Percentiles rank a stretch among this genome's conserved stretches.
Conservation (phyloP, 2,329 filamentous ascomycete species). For the Pseudopyricularia cyperi region DNA sequence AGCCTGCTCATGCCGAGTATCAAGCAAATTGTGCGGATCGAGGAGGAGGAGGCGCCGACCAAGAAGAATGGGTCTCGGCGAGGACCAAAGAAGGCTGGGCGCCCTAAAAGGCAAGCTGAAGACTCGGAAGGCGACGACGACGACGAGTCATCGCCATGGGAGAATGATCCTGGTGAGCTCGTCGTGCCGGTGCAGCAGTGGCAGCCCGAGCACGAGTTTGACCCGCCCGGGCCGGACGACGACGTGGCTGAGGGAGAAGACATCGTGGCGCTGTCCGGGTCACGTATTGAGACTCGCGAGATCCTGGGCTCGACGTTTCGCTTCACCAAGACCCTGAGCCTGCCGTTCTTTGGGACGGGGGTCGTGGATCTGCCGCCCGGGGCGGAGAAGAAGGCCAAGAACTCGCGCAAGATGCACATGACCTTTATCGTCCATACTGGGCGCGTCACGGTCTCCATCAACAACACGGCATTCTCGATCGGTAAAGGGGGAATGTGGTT, state of each 20-base stretch:
- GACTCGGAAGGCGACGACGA: constrained; percentile 26
- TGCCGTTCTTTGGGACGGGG: constrained; percentile 79
- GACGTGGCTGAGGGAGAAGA: constrained; percentile 39
- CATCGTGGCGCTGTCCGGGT: constrained; percentile 41
- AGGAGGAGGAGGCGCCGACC: constrained; percentile 32
- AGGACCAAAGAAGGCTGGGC: constrained; percentile 2
- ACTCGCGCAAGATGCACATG: constrained; percentile 93
- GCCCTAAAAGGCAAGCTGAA: constrained; percentile 1
- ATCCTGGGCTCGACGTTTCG: constrained; percentile 60
- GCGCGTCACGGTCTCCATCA: constrained; percentile 66
- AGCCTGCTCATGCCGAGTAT: constrained; percentile 55
- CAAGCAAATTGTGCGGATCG: constrained; percentile 64
- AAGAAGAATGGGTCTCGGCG: constrained; percentile 9
- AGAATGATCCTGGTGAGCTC: constrained; percentile 51
- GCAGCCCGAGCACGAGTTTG: constrained; percentile 41
- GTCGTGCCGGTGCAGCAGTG: constrained; percentile 51
- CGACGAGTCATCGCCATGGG: constrained; percentile 56
- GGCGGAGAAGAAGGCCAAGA: constrained; percentile 78
- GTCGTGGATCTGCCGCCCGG: constrained; percentile 79
- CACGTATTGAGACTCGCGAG: constrained; percentile 42
- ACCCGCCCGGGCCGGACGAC: constrained; percentile 41
- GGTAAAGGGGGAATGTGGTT: constrained; percentile 85
- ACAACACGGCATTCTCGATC: constrained; percentile 66
- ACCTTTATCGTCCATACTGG: constrained; percentile 84
- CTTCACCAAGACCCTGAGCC: constrained; percentile 76